These are phyloP conservation scores for Vicia faba DNA, from an alignment of 306 rosid genomes.

Conservation along the genomic window DNA sequence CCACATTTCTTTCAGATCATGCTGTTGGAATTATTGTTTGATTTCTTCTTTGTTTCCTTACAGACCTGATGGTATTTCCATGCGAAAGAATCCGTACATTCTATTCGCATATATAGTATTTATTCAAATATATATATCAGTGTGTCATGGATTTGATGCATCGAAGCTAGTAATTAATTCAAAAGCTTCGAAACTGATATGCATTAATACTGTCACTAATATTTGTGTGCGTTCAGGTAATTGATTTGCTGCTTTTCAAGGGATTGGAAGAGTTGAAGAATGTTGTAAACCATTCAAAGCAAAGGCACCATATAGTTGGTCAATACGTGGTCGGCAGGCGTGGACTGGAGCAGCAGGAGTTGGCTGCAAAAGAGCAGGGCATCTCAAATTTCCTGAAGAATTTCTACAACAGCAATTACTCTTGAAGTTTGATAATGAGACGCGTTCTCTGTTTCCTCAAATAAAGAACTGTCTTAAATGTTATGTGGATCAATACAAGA, in stretches of 20 bases:
- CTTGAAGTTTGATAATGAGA: constrained; percentile 47
- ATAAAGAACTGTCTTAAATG: constrained; percentile 48
- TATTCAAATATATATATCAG: background rate
- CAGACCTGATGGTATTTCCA: constrained; percentile 9
- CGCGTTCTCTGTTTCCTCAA: constrained; percentile 40
- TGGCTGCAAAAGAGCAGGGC: constrained; percentile 63
- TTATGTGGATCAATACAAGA: constrained; percentile 40
- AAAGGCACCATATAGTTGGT: constrained; percentile 92
- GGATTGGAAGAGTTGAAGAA: constrained; percentile 82
- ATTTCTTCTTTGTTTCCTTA: constrained; percentile 26
- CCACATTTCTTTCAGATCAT: too few relatives aligned
- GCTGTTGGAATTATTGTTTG: constrained; percentile 16
- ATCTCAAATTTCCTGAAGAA: constrained; percentile 68
- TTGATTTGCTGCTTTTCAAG: constrained; percentile 92
- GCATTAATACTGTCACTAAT: constrained; percentile 24
- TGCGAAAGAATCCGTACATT: constrained; percentile 19
- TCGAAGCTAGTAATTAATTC: constrained; percentile 15
- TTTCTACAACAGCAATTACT: constrained; percentile 78
- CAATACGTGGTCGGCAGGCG: constrained; percentile 74
- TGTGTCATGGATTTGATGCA: constrained; percentile 9
- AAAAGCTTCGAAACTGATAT: background rate
- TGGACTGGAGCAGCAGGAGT: constrained; percentile 65
- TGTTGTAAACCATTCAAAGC: constrained; percentile 84
- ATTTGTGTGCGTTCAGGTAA: constrained; percentile 64
- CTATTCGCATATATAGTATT: constrained; percentile 9